Evolutionary conservation across 2,329 filamentous ascomycete genomes (phyloP).

Genomic region (Pseudogymnoascus sp.): DNA sequence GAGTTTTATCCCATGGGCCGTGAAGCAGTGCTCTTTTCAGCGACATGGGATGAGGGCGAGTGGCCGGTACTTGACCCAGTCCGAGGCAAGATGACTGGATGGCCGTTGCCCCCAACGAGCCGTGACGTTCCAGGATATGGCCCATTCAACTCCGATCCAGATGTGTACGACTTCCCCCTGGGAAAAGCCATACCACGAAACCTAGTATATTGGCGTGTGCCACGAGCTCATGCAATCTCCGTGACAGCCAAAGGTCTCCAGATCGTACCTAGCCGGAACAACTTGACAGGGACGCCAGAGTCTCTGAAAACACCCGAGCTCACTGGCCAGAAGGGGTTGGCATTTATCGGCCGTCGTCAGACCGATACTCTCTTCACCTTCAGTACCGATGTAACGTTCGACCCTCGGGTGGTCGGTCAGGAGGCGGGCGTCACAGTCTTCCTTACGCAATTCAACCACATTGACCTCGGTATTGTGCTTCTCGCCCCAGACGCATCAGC

Average conservation of each 20-base stretch:
- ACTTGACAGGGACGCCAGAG: constrained; percentile 45
- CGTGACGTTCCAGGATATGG: constrained; percentile 32
- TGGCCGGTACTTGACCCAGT: constrained; percentile 40
- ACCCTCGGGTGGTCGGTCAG: constrained; percentile 31
- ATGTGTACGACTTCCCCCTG: constrained; percentile 36
- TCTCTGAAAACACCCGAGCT: constrained; percentile 40
- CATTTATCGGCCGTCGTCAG: constrained; percentile 45
- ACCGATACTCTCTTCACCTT: constrained; percentile 47
- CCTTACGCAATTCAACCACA: constrained; percentile 44
- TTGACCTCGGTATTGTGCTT: constrained; percentile 35
- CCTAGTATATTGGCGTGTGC: constrained; percentile 49
- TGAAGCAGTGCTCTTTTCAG: constrained; percentile 16
- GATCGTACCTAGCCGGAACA: constrained; percentile 40
- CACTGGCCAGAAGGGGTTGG: constrained; percentile 21
- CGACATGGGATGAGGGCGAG: constrained; percentile 23
- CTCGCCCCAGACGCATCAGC: constrained; percentile 14
- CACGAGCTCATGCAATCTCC: constrained; percentile 36
- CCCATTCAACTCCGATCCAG: constrained; percentile 35
- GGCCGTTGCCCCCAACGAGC: constrained; percentile 28
- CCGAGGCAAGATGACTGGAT: constrained; percentile 36
- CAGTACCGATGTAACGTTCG: constrained; percentile 38
- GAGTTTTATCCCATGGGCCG: constrained; percentile 28
- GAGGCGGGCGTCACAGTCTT: constrained; percentile 47
- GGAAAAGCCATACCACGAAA: constrained; percentile 40
- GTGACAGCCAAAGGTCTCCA: constrained; percentile 37